Base-by-base conservation (phyloP, 345 rosid species). In the Aegle marmelos region DNA sequence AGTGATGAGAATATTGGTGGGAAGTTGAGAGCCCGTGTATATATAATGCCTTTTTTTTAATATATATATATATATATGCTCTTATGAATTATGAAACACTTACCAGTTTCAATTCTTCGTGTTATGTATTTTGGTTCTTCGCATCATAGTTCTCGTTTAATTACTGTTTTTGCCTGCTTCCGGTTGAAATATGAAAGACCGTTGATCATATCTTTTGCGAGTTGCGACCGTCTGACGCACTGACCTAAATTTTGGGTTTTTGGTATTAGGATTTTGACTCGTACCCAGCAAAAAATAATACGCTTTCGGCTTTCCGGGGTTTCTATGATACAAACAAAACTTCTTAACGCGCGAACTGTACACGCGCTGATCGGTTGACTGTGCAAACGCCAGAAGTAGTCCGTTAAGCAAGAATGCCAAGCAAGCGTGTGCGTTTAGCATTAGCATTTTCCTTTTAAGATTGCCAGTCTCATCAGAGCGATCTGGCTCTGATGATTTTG, bases 391-490 rank as follows among this genome's bases (percentile, higher is more conserved):
- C 48, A 45, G 64, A 57, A 63, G 8, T 37, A 30, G 64, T 30
- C 24, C 36, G 37, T 30, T 59, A 7, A 24, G 9, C 63, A 48
- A 58, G 37, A 67, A 60, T 7, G 63, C 77, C 77, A 80, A 73
- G 87, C 90, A 84, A 87, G 87, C 89, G 91, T 88, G 91, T 82
- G 84, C 54, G 50, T 48, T 77, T 80, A 30, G 80, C 81, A 19
- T 61, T 53, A 4, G 57, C 50, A 3, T 77, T 53, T 53, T 78
- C 27, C 66, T 73, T 72, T 34, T 36, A 14, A 7, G 83, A 59
- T 69, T 25, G 45, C 28, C 22, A 65, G 66, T 62, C 53, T 50
- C 68, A 13, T 13, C 50, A 45, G 17, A 74, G 76, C 56, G 60
- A 68, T 69, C 78, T 59, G 70, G 65, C 65, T 71, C 77, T 71